Percentiles rank a stretch among this genome's conserved stretches.
phyloP scores from a whole-genome alignment of 805 yeast genomes.

The Ogataea dorogensis region DNA sequence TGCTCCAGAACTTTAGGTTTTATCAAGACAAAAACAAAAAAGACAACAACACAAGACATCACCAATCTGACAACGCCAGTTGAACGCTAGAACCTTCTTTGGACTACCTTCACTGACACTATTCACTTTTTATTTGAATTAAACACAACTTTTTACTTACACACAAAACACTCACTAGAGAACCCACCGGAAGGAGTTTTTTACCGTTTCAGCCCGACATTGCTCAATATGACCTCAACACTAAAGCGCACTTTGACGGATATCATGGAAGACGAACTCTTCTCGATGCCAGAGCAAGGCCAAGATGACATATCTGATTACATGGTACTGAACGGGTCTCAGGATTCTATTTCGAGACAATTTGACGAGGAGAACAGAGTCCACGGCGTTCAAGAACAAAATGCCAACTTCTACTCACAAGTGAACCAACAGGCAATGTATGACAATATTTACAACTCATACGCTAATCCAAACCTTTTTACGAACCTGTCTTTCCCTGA shows the following conservation, averaged over 20 bases:
- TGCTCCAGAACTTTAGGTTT: slow-evolving; percentile 2
- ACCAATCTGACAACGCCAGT: slow-evolving; percentile 2
- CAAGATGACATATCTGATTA: slow-evolving; percentile 27
- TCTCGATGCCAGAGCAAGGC: slow-evolving; percentile 22
- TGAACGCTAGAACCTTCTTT: not conserved
- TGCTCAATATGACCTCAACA: slow-evolving; percentile 29
- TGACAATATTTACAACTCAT: slow-evolving; percentile 28
- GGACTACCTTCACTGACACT: not conserved
- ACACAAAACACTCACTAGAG: slow-evolving; percentile 10
- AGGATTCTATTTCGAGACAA: slow-evolving; percentile 23
- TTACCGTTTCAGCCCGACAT: slow-evolving; percentile 11
- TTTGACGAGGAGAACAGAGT: slow-evolving; percentile 15
- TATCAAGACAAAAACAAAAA: slow-evolving; percentile 4
- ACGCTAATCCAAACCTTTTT: slow-evolving; percentile 30
- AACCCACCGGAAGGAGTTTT: slow-evolving; percentile 8
- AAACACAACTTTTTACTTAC: slow-evolving; percentile 1
- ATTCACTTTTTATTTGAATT: not conserved
- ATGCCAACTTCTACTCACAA: slow-evolving; percentile 4
- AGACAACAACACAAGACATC: slow-evolving; percentile 1
- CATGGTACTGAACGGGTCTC: slow-evolving; percentile 27
- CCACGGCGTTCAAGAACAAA: slow-evolving; percentile 8
- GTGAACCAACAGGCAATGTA: slow-evolving; percentile 7
- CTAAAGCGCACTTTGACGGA: slow-evolving; percentile 33
- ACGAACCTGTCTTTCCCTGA: slow-evolving; percentile 28
- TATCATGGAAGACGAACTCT: slow-evolving; percentile 33